Evolutionary conservation across 495 filamentous ascomycete genomes (phyloP).

Genomic region (Aspergillus affinis): DNA sequence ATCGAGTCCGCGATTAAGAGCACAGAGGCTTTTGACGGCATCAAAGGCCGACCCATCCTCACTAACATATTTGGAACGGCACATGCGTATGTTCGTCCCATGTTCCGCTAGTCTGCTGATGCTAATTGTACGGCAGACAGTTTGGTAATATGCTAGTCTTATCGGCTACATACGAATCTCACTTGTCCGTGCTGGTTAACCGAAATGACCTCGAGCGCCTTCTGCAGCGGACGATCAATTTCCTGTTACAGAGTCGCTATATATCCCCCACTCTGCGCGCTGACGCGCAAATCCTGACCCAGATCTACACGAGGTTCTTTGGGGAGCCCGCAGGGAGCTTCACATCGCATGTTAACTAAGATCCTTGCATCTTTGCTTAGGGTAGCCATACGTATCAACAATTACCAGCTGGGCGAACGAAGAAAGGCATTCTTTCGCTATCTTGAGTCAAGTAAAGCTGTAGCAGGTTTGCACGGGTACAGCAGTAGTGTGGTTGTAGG

Average conservation of each 20-base stretch:
- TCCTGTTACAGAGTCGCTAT: background rate
- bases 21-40: slow-evolving; percentile 73
- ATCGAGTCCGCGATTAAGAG: slow-evolving; percentile 70
- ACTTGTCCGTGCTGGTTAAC: background rate
- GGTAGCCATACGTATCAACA: too few relatives aligned
- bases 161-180: background rate
- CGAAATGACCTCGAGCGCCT: background rate
- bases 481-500: too few relatives aligned
- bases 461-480: too few relatives aligned
- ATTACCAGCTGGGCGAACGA: too few relatives aligned
- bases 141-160: background rate
- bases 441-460: too few relatives aligned
- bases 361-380: too few relatives aligned
- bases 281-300: background rate
- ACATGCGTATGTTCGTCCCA: slow-evolving; percentile 69
- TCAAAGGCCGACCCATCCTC: slow-evolving; percentile 61
- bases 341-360: too few relatives aligned
- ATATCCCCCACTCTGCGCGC: background rate
- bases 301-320: background rate
- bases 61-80: slow-evolving; percentile 87
- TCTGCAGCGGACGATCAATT: background rate
- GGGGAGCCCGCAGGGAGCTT: background rate
- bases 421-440: too few relatives aligned
- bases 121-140: background rate
- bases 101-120: background rate